Base-by-base conservation (phyloP, 768 basidiomycete species). In the Termitomyces eurrhizus region DNA sequence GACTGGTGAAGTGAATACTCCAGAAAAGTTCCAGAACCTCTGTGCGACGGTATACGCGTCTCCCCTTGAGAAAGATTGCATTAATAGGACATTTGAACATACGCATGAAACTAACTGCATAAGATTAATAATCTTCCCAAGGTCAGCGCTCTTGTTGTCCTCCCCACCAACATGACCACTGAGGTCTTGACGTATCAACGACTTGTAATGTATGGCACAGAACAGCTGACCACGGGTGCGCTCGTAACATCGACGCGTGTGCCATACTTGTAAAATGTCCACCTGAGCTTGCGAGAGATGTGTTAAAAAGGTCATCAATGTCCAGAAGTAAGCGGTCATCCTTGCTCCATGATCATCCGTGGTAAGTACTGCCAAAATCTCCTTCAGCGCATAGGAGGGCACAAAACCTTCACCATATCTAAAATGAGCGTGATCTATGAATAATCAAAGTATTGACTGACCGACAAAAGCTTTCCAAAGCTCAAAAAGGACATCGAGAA, bases 61-160 rank as follows among this genome's bases (percentile, higher is more conserved):
- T 21, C 86, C 86, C 71, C 88, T 90, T 68, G 14, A 56, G 2
- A 21, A 50, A 37, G 49, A 62, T 45, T 32, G 56, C 49, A 62
- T 49, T 21, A 67, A 52, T 9, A 55, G 16, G 49, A 48, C 48
- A 32, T 18, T 8, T 48, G 11, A 51, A 41, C 0, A 61, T 44
- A 61, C 7, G 14, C 1, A 14, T 13, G 32, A 54, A n/a, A 64
- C 52, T 44, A 60, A 88, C 87, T 87, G 86, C 87, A 90, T 90
- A 41, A 90, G 74, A 67, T 90, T 89, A 8, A 88, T 82, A 35
- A 90, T 86, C 69, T 85, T 86, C 5, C 86, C 86, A n/a, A 89
- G 72, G 64, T 87, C 84, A 3, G 86, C 85, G 62, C 71, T 75
- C 39, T 72, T 73, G 26, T 72, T 71, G 33, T 77, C 73, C 52